Conservation (phyloP, 345 rosid species). For the Lagerstroemia speciosa region DNA sequence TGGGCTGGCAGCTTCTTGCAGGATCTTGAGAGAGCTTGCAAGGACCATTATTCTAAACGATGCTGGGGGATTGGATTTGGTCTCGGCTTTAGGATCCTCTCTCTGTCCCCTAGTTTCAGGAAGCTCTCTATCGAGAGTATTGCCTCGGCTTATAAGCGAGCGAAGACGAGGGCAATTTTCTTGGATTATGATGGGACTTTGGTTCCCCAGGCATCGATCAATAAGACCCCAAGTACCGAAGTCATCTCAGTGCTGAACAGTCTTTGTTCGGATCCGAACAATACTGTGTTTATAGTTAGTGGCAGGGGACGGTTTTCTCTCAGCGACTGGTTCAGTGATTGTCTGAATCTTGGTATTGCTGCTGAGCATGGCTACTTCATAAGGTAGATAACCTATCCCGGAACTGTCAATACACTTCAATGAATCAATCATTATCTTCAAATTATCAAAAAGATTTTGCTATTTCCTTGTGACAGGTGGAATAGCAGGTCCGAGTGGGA, state of each 20-base stretch:
- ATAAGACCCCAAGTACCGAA: slow-evolving; percentile 20
- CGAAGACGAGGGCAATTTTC: slow-evolving; percentile 29
- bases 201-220: slow-evolving; percentile 27
- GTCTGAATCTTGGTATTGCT: slow-evolving; percentile 33
- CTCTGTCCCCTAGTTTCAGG: slow-evolving; percentile 34
- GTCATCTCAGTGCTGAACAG: slow-evolving; percentile 21
- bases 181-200: slow-evolving; percentile 44
- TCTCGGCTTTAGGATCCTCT: slow-evolving; percentile 26
- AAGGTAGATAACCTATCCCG: slow-evolving; percentile 9
- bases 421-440: no score
- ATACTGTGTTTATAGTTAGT: slow-evolving; percentile 36
- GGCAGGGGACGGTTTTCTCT: slow-evolving; percentile 29
- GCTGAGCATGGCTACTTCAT: slow-evolving; percentile 40
- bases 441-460: neutral
- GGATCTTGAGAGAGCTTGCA: slow-evolving; percentile 30
- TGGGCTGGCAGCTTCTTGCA: slow-evolving; percentile 38
- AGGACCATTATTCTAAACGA: slow-evolving; percentile 24
- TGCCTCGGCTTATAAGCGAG: slow-evolving; percentile 26
- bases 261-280: slow-evolving; percentile 29
- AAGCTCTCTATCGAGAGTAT: slow-evolving; percentile 25
- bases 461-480: slow-evolving; percentile 14
- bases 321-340: slow-evolving; percentile 27
- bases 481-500: slow-evolving; percentile 14
- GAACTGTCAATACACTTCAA: neutral
- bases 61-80: slow-evolving; percentile 42